A percentile compares a stretch with the other conserved stretches of the same genome.
These are phyloP conservation scores for Chaetomiaceae sp. DNA, from an alignment of 2,329 filamentous ascomycete genomes.

Conservation along the genomic window DNA sequence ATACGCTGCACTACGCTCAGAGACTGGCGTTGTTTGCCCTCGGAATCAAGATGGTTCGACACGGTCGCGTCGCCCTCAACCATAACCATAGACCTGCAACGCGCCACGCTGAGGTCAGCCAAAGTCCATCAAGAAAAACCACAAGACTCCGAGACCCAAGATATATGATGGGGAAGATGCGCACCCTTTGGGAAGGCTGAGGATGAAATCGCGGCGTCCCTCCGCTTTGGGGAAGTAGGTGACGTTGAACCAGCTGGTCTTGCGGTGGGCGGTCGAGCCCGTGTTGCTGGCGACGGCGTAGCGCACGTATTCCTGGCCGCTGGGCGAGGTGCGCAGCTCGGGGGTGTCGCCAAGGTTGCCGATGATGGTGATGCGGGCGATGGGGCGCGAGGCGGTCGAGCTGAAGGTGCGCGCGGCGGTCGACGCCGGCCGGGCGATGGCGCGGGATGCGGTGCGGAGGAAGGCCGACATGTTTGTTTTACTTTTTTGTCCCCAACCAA, in stretches of 20 bases:
- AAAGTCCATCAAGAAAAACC: neutral
- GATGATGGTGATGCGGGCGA: conserved; percentile 81
- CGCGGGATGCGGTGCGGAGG: conserved; percentile 46
- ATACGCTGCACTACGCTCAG: conserved; percentile 78
- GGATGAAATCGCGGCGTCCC: conserved; percentile 63
- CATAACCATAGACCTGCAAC: conserved; percentile 65
- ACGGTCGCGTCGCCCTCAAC: conserved; percentile 79
- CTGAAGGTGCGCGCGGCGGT: conserved; percentile 65
- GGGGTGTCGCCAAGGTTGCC: conserved; percentile 78
- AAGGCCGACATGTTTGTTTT: conserved; percentile 40
- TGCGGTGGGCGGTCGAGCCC: conserved; percentile 64
- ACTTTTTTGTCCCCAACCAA: neutral
- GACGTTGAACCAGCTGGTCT: conserved; percentile 82
- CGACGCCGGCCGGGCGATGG: conserved; percentile 31
- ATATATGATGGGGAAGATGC: conserved; percentile 33
- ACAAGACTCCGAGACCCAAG: neutral
- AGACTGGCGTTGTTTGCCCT: conserved; percentile 60
- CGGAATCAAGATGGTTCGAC: conserved; percentile 60
- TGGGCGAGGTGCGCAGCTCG: conserved; percentile 66
- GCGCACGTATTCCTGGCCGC: conserved; percentile 67
- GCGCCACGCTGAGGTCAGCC: neutral
- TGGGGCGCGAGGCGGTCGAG: conserved; percentile 56
- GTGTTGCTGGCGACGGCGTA: conserved; percentile 69
- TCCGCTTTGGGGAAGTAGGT: conserved; percentile 67
- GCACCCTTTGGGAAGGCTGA: conserved; percentile 78